These are phyloP conservation scores for Knufia petricola DNA, from an alignment of 2,329 filamentous ascomycete genomes.

Conservation along the genomic window DNA sequence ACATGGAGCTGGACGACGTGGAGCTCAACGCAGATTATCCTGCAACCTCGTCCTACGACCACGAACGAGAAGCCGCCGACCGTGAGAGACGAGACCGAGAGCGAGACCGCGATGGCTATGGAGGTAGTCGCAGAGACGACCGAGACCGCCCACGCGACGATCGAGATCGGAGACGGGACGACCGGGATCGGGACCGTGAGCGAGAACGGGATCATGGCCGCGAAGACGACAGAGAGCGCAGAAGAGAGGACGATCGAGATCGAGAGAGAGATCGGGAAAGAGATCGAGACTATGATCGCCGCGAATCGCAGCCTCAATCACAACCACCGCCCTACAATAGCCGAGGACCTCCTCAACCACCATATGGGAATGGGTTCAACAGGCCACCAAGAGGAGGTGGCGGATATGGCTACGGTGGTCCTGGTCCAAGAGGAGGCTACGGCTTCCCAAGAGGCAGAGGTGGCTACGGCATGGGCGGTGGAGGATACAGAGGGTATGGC, in stretches of 20 bases:
- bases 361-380: conserved; percentile 22
- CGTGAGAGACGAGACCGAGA: conserved; percentile 10
- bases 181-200: conserved; percentile 8
- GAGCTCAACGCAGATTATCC: conserved; percentile 4
- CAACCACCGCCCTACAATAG: conserved; percentile 9
- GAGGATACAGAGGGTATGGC: conserved; percentile 8
- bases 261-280: conserved; percentile 13
- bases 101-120: conserved; percentile 6
- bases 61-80: conserved; percentile 9
- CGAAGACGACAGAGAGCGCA: conserved; percentile 14
- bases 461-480: conserved; percentile 34
- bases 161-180: conserved; percentile 3
- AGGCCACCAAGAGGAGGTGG: conserved; percentile 7
- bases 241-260: conserved; percentile 13
- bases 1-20: conserved; percentile 28
- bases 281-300: conserved; percentile 7
- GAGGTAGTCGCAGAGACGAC: conserved; percentile 14
- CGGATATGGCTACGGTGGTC: conserved; percentile 11
- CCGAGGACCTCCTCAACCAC: conserved; percentile 7
- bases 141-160: conserved; percentile 5
- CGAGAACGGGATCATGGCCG: conserved; percentile 12
- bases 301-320: conserved; percentile 10
- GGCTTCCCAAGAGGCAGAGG: conserved; percentile 49
- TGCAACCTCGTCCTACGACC: conserved; percentile 9
- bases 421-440: conserved; percentile 41